Evolutionary conservation across 2,329 filamentous ascomycete species (phyloP), one percentile per base, ranked within the genome.

Genomic region (Sporothrix brunneoviolacea): DNA sequence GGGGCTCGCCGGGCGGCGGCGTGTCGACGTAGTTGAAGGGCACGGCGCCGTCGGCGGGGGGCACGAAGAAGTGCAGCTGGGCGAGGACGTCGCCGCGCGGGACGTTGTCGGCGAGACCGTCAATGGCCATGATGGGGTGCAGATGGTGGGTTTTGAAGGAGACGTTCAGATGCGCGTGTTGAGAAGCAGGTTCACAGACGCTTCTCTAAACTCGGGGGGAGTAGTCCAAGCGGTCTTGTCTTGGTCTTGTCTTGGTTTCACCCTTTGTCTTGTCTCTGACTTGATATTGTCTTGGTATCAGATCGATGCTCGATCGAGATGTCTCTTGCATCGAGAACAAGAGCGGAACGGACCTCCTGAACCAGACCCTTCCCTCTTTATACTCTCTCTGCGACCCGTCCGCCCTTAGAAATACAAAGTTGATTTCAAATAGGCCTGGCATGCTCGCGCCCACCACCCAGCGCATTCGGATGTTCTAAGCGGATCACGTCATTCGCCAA

Each of bases 1-100:
- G 76, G 0, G 82, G 80, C 22, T 75, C 61, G 52, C 82, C 84
- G 2, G 73, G 65, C 0, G 84, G 79, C 0, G 79, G 80, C 8
- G 69, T 64, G 56, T 87, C 82, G 59, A 89, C 83, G 64, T 82
- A 81, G 68, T 84, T 81, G 71, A 76, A 84, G 21, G 85, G 84
- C 1, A 61, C 61, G 9, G 74, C 68, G 59, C 78, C 75, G 64
- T 87, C 80, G 4, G 71, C 57, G 0, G 86, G 84, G 0, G 77
- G 73, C 10, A 64, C 57, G 68, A 78, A 88, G 73, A 84, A 91
- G 68, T 80, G 76, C 28, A 91, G 70, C n/a, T 65, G 66, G 9
- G 83, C 76, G 41, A 71, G 72, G 53, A 86, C 78, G 56, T 79
- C 71, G 55, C 86, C 86, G 51, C 79, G 69, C 35, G 76, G 75